Percentiles rank a stretch among this genome's conserved stretches.
These are phyloP conservation scores for Echeveria elegans DNA, from an alignment of 164 flowering plant species.

Conservation along the genomic window DNA sequence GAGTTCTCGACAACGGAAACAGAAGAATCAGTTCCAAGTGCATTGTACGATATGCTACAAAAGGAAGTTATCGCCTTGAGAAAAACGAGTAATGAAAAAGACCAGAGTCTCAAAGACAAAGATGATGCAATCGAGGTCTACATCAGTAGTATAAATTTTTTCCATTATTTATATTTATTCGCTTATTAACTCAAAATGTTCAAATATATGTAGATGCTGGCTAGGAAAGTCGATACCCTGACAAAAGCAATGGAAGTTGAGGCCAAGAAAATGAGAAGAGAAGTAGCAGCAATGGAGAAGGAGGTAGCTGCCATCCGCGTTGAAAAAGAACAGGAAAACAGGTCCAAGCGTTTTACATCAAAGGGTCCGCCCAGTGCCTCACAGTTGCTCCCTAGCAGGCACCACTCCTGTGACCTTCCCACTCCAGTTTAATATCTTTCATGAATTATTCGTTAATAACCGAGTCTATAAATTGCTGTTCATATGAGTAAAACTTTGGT, in stretches of 20 bases:
- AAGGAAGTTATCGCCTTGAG: conserved; percentile 55
- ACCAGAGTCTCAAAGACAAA: conserved; percentile 60
- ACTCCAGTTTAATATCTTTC: background rate
- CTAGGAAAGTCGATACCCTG: background rate
- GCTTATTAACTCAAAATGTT: background rate
- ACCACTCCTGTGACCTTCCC: conserved; percentile 7
- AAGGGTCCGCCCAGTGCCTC: conserved; percentile 59
- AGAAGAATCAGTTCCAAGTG: conserved; percentile 52
- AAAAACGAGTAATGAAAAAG: conserved; percentile 60
- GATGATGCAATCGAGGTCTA: conserved; percentile 67
- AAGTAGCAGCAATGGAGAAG: background rate
- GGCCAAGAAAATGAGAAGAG: background rate
- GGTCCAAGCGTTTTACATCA: conserved; percentile 37
- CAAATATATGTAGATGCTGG: conserved; percentile 35
- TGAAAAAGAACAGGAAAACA: conserved; percentile 35
- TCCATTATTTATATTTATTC: background rate
- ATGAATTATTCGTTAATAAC: background rate
- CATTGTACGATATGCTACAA: conserved; percentile 55
- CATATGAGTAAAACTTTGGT: background rate
- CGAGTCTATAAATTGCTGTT: background rate
- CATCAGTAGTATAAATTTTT: background rate
- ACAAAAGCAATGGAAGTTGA: background rate
- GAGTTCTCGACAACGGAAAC: conserved; percentile 22
- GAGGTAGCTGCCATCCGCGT: conserved; percentile 21
- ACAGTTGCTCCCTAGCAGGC: conserved; percentile 83